A percentile compares a stretch with the other conserved stretches of the same genome.
Evolutionary conservation across 352 stramenopile genomes (phyloP).

Genomic region (Phytophthora citrophthora): DNA sequence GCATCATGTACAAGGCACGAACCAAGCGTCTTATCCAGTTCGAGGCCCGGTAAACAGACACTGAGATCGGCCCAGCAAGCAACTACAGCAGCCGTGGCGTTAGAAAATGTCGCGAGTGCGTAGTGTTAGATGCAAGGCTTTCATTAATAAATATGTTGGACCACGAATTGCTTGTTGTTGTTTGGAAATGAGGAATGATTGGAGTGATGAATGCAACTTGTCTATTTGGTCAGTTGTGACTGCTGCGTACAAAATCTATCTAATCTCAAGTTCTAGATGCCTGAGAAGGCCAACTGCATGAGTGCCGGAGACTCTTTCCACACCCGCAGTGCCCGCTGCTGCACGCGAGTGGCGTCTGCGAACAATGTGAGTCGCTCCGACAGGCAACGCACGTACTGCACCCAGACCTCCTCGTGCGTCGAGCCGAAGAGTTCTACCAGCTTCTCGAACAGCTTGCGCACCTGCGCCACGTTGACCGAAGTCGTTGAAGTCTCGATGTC

Average conservation of each 20-base stretch:
- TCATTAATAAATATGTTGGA: conserved; percentile 46
- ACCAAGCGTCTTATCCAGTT: conserved; percentile 96
- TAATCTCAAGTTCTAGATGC: conserved; percentile 29
- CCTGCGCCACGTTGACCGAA: conserved; percentile 43
- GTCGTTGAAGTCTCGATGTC: conserved; percentile 66
- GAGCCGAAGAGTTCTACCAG: conserved; percentile 79
- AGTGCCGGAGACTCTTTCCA: conserved; percentile 69
- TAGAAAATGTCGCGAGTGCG: not conserved
- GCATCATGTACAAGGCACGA: conserved; percentile 98
- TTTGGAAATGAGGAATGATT: not conserved
- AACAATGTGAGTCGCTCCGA: conserved; percentile 50
- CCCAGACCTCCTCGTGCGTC: conserved; percentile 66
- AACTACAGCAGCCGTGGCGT: not conserved
- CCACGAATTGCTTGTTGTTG: not conserved
- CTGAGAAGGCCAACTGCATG: conserved; percentile 54
- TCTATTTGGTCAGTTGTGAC: conserved; percentile 22
- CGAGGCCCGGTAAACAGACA: conserved; percentile 79
- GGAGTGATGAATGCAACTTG: conserved; percentile 15
- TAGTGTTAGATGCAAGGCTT: conserved; percentile 26
- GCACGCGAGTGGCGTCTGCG: conserved; percentile 68
- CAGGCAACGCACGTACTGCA: conserved; percentile 66
- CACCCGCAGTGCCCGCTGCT: conserved; percentile 69
- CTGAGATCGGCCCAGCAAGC: conserved; percentile 2
- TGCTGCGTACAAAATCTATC: conserved; percentile 32
- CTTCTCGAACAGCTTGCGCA: conserved; percentile 83